phyloP scores from a whole-genome alignment of 768 basidiomycete genomes.

The Calocybe gangraenosa region DNA sequence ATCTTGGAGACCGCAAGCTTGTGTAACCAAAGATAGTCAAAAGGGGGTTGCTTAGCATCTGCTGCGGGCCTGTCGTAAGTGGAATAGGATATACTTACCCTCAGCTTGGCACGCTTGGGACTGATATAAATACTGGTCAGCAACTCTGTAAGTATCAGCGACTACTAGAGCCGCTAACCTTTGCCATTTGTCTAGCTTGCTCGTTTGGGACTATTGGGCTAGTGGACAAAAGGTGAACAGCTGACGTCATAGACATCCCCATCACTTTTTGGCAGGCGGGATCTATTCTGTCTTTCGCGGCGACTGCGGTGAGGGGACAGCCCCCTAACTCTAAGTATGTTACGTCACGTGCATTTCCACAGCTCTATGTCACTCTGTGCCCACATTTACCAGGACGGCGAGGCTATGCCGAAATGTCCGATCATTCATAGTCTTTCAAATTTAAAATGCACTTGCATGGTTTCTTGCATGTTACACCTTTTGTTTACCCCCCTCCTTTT shows the following conservation, averaged over 20 bases:
- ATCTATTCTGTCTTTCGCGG: not conserved
- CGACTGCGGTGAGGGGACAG: too few species aligned
- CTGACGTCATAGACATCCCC: conserved; percentile 1
- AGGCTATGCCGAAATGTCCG: conserved; percentile 8
- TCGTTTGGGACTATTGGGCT: not conserved
- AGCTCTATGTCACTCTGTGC: not conserved
- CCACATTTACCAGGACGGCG: not conserved
- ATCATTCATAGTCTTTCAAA: not conserved
- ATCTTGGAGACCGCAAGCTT: conserved; percentile 18
- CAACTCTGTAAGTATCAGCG: not conserved
- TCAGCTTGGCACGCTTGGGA: conserved; percentile 9
- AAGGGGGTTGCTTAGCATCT: not conserved
- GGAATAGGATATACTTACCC: conserved; percentile 2
- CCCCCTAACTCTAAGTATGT: too few species aligned
- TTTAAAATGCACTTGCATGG: not conserved
- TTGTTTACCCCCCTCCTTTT: not conserved
- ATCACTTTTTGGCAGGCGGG: not conserved
- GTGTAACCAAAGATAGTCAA: not conserved
- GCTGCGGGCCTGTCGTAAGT: too few species aligned
- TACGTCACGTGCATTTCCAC: conserved; percentile 2
- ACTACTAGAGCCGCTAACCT: not conserved
- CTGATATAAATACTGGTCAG: not conserved
- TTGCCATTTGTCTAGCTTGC: conserved; percentile 1
- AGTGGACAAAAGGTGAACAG: not conserved
- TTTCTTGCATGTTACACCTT: too few species aligned